These are phyloP conservation scores for Agaricus subrufescens DNA, from an alignment of 768 basidiomycete genomes.

Conservation along the genomic window DNA sequence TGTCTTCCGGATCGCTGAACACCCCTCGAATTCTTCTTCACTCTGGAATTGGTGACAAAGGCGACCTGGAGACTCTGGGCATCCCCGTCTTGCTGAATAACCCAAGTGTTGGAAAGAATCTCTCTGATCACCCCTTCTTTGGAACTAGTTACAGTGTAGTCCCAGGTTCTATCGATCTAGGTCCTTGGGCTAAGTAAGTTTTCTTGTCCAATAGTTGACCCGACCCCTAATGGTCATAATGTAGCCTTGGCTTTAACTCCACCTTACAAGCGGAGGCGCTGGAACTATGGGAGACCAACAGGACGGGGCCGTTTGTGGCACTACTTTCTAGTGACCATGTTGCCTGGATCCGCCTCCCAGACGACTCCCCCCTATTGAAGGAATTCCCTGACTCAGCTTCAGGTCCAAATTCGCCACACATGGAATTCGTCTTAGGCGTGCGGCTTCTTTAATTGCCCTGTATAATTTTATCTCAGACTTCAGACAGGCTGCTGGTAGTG, in stretches of 20 bases:
- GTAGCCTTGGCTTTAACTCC: background rate
- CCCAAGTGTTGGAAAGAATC: slow-evolving; percentile 24
- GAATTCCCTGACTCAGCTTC: slow-evolving; percentile 8
- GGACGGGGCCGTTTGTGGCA: slow-evolving; percentile 8
- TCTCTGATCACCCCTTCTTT: slow-evolving; percentile 20
- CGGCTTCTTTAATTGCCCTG: background rate
- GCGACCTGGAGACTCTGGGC: slow-evolving; percentile 12
- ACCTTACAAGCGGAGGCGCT: slow-evolving; percentile 5
- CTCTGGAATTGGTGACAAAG: slow-evolving; percentile 15
- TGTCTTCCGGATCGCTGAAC: slow-evolving; percentile 12
- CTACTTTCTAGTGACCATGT: slow-evolving; percentile 3
- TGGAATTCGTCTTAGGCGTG: slow-evolving; percentile 7
- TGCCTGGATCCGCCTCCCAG: slow-evolving; percentile 7
- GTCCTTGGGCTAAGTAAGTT: slow-evolving; percentile 5
- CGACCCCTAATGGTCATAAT: background rate
- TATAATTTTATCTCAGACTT: background rate
- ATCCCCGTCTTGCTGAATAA: slow-evolving; percentile 21
- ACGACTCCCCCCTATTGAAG: slow-evolving; percentile 1
- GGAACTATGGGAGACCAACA: slow-evolving; percentile 9
- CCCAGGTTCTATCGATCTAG: slow-evolving; percentile 5
- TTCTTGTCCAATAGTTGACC: background rate
- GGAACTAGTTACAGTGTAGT: background rate
- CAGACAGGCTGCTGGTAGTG: slow-evolving; percentile 14
- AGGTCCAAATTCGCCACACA: slow-evolving; percentile 11
- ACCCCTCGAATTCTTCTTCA: slow-evolving; percentile 16